Percentiles rank a stretch among this genome's conserved stretches.
Conservation (phyloP, 139 green algal species). For the Spirogloea muscicola region DNA sequence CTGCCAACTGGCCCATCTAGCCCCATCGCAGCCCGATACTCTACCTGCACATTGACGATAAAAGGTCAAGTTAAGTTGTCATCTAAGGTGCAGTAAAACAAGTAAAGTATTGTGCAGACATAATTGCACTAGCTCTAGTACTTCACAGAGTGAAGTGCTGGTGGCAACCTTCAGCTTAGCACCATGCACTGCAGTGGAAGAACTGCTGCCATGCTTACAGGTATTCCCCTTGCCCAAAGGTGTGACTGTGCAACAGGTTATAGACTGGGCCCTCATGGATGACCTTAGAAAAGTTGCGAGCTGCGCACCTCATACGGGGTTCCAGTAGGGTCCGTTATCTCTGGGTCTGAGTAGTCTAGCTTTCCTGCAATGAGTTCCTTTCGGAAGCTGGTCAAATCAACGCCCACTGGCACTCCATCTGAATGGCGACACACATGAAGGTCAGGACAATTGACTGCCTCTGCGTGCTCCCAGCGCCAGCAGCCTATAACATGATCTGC, state of each 20-base stretch:
- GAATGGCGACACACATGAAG: too few species aligned
- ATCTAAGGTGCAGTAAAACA: background rate
- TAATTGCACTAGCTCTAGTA: background rate
- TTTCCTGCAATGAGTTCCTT: constrained; percentile 12
- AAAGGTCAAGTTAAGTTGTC: background rate
- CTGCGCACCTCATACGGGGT: constrained; percentile 13
- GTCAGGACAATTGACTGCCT: too few species aligned
- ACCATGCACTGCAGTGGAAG: background rate
- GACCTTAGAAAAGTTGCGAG: background rate
- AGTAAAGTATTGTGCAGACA: background rate
- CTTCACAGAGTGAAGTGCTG: background rate
- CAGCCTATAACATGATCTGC: too few species aligned
- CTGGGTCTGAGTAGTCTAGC: constrained; percentile 6
- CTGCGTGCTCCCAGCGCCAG: too few species aligned
- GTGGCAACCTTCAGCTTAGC: constrained; percentile 1
- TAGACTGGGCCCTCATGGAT: background rate
- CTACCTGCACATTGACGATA: constrained; percentile 1
- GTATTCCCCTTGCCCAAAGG: too few species aligned
- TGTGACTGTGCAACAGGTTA: too few species aligned
- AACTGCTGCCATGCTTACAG: background rate
- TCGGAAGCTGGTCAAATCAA: constrained; percentile 6
- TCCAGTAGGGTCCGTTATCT: constrained; percentile 8
- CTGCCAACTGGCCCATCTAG: background rate
- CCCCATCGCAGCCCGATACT: constrained; percentile 27
- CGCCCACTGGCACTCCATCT: background rate